Evolutionary conservation across 2,329 filamentous ascomycete genomes (phyloP).

Genomic region (Tolypocladium tropicale): DNA sequence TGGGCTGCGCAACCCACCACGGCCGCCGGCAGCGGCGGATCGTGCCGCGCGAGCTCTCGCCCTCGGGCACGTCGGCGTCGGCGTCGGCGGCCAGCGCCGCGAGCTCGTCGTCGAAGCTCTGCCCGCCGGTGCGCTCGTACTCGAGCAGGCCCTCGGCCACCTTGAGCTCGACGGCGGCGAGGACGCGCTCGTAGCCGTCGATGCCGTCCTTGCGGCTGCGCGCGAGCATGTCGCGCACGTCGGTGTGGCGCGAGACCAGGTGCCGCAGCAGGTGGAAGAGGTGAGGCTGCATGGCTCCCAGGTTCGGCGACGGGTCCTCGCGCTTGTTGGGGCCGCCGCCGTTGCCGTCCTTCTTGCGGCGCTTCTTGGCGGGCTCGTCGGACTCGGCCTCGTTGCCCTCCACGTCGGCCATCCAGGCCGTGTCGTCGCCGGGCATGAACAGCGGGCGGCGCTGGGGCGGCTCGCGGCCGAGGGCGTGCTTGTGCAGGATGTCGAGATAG

Average conservation of each 20-base stretch:
- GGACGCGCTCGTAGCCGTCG: conserved; percentile 63
- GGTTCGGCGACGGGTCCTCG: conserved; percentile 45
- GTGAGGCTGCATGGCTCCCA: conserved; percentile 78
- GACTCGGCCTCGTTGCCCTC: conserved; percentile 19
- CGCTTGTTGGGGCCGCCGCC: conserved; percentile 18
- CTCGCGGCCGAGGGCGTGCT: conserved; percentile 56
- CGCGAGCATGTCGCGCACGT: conserved; percentile 79
- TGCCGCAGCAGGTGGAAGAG: conserved; percentile 85
- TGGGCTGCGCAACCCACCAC: conserved; percentile 85
- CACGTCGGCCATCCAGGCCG: conserved; percentile 30
- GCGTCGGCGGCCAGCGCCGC: conserved; percentile 6
- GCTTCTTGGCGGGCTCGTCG: conserved; percentile 42
- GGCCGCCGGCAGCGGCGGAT: conserved; percentile 68
- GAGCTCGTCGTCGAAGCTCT: conserved; percentile 33
- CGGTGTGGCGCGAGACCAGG: conserved; percentile 67
- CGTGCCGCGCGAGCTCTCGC: conserved; percentile 53
- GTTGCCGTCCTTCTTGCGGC: conserved; percentile 30
- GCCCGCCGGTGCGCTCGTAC: conserved; percentile 44
- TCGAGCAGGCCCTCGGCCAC: conserved; percentile 64
- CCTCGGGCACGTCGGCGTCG: conserved; percentile 24
- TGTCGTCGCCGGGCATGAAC: conserved; percentile 55
- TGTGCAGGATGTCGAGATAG: conserved; percentile 85
- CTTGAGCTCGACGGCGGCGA: conserved; percentile 63
- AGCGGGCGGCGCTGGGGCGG: conserved; percentile 61
- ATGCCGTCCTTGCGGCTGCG: conserved; percentile 60